Percentiles rank a stretch among this genome's conserved stretches.
These are phyloP conservation scores for Glebionis coronaria DNA, from an alignment of 129 eudicot species.

Conservation along the genomic window DNA sequence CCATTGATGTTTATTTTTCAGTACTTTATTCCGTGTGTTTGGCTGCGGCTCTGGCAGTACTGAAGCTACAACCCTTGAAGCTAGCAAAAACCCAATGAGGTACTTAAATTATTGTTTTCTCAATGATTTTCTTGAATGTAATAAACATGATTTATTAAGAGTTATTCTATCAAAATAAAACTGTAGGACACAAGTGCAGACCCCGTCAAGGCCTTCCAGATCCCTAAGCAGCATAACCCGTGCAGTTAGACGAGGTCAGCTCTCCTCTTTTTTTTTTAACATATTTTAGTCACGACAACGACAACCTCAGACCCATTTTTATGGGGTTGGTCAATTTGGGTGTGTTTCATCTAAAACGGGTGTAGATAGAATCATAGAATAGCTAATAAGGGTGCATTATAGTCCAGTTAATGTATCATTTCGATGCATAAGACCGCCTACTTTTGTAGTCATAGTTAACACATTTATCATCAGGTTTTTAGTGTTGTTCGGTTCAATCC, in stretches of 20 bases:
- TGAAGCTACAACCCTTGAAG: constrained; percentile 89
- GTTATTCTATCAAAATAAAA: background rate
- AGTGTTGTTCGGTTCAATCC: background rate
- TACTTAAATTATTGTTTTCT: constrained; percentile 13
- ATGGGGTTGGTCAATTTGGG: background rate
- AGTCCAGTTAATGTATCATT: background rate
- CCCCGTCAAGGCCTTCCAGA: constrained; percentile 89
- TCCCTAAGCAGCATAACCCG: constrained; percentile 87
- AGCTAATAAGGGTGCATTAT: background rate
- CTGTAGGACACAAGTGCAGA: constrained; percentile 81
- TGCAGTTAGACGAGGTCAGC: constrained; percentile 86
- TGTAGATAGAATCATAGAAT: background rate
- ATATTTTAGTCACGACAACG: background rate
- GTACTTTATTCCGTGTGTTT: constrained; percentile 90
- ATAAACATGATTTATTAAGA: constrained; percentile 3
- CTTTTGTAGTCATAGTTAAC: too few species aligned
- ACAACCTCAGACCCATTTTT: background rate
- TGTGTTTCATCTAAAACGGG: background rate
- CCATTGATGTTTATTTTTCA: constrained; percentile 25
- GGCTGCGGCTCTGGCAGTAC: constrained; percentile 72
- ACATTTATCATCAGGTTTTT: too few species aligned
- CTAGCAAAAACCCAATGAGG: constrained; percentile 99
- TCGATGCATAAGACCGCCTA: background rate
- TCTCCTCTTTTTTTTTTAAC: background rate
- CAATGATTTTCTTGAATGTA: background rate